Conservation (phyloP, 2,329 filamentous ascomycete species). For the Fusarium sp. region DNA sequence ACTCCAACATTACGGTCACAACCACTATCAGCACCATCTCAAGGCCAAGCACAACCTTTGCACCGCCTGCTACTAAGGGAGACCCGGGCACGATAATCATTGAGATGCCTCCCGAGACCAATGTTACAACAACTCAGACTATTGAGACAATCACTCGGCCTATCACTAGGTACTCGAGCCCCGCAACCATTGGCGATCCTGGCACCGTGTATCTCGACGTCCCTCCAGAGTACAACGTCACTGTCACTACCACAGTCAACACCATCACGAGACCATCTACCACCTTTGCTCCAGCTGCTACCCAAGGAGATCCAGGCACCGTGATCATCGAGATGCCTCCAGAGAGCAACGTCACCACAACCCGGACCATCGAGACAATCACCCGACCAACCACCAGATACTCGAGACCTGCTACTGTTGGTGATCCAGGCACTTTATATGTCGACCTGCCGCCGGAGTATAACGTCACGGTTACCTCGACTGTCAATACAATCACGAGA, state of each 20-base stretch:
- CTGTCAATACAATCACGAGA: slow-evolving; percentile 3
- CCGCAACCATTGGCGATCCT: slow-evolving; percentile 13
- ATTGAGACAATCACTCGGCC: slow-evolving; percentile 16
- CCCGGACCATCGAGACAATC: slow-evolving; percentile 4
- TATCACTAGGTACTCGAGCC: slow-evolving; percentile 11
- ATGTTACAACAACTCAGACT: slow-evolving; percentile 21
- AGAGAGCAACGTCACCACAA: slow-evolving; percentile 13
- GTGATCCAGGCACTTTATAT: slow-evolving; percentile 23
- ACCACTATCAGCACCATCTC: slow-evolving; percentile 26
- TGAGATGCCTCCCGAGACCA: slow-evolving; percentile 22
- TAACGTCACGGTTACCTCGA: slow-evolving; percentile 27
- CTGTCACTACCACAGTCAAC: slow-evolving; percentile 10
- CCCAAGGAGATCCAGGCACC: slow-evolving; percentile 15
- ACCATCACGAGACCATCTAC: slow-evolving; percentile 12
- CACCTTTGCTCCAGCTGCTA: slow-evolving; percentile 9
- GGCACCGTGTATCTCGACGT: slow-evolving; percentile 16
- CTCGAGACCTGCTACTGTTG: not conserved
- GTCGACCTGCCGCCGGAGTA: slow-evolving; percentile 22
- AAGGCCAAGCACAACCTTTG: slow-evolving; percentile 23
- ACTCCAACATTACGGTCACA: slow-evolving; percentile 26
- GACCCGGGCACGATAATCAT: slow-evolving; percentile 23
- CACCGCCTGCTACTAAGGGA: slow-evolving; percentile 14
- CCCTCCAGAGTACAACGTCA: slow-evolving; percentile 19
- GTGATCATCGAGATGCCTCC: slow-evolving; percentile 18
- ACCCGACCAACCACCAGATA: slow-evolving; percentile 12